Evolutionary conservation across 805 yeast genomes (phyloP), one percentile per base, ranked within the genome.

Genomic region (Teunomyces kruisii): DNA sequence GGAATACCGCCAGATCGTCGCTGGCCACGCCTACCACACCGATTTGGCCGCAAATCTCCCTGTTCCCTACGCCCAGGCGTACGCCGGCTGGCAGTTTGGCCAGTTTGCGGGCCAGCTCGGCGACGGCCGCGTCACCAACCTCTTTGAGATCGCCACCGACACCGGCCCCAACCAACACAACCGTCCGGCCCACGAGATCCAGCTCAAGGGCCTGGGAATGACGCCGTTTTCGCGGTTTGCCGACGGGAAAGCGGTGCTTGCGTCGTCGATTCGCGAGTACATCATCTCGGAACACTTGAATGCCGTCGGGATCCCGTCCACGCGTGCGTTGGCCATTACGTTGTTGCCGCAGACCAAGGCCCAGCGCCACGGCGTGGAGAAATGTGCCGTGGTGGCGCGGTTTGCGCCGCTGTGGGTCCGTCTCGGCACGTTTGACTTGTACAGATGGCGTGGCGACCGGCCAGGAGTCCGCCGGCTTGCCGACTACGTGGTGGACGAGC

Each of bases 71-170:
- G 80, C 97, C 9, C 91, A 86, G 62, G 88, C 92, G 0, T 92
- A 92, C 64, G 96, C 98, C 1, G 99, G 99, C 1, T 89, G 85
- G 75, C 99, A 92, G 59, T 92, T 94, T 70, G 98, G 99, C 2
- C 81, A 80, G 52, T 92, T 92, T 80, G 97, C 97, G 0, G 98
- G 98, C 2, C 99, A 94, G 63, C 69, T 92, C 49, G 99, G 99
- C 6, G 99, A 92, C 62, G 99, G 99, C 1, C 71, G 99, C 48
- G 97, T 89, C 1, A 78, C 84, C 6, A 88, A 86, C 56, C 67
- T 92, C 37, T 91, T 92, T 67, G 92, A 87, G 51, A 65, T 85
- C 0, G 72, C 75, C 5, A 81, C 79, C 52, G 10, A 56, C 54
- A 2, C 13, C 3, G 26, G 10, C 8, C 17, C 31, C 9, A 30